phyloP scores from a whole-genome alignment of 2,329 filamentous ascomycete species.

The Proliferodiscus dingleyae region DNA sequence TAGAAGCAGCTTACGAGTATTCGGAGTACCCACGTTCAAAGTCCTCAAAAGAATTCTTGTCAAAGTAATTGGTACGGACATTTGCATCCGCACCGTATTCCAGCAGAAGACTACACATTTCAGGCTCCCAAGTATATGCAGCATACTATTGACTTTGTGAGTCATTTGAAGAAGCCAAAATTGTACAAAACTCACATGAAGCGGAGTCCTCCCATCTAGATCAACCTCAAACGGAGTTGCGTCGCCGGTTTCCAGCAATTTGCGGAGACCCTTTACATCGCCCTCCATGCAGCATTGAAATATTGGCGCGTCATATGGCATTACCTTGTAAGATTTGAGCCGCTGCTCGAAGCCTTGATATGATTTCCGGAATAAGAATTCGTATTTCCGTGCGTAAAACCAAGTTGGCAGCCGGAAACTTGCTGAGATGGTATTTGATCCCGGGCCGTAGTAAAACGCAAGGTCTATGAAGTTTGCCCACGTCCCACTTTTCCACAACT shows the following conservation, averaged over 20 bases:
- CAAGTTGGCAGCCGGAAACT: conserved; percentile 2
- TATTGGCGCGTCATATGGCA: conserved; percentile 4
- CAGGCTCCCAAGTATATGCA: neutral
- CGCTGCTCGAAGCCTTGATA: conserved; percentile 7
- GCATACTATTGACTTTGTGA: neutral
- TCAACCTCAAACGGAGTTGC: conserved; percentile 5
- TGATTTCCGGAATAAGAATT: conserved; percentile 4
- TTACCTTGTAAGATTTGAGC: conserved; percentile 2
- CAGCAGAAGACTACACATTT: neutral
- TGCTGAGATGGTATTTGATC: too few relatives aligned
- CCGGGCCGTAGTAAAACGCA: too few relatives aligned
- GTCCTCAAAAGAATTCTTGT: neutral
- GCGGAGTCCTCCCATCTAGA: neutral
- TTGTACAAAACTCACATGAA: conserved; percentile 4
- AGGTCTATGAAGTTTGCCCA: neutral
- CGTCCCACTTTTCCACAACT: neutral
- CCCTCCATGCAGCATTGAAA: conserved; percentile 6
- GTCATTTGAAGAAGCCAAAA: neutral
- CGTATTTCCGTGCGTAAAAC: conserved; percentile 6
- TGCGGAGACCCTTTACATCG: conserved; percentile 1
- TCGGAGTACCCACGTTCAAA: neutral
- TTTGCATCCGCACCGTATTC: conserved; percentile 1
- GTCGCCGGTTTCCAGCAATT: neutral
- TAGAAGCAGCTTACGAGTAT: neutral
- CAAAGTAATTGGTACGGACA: neutral